These are phyloP conservation scores for Globisporangium ultimum DNA, from an alignment of 352 stramenopile genomes.

Conservation along the genomic window DNA sequence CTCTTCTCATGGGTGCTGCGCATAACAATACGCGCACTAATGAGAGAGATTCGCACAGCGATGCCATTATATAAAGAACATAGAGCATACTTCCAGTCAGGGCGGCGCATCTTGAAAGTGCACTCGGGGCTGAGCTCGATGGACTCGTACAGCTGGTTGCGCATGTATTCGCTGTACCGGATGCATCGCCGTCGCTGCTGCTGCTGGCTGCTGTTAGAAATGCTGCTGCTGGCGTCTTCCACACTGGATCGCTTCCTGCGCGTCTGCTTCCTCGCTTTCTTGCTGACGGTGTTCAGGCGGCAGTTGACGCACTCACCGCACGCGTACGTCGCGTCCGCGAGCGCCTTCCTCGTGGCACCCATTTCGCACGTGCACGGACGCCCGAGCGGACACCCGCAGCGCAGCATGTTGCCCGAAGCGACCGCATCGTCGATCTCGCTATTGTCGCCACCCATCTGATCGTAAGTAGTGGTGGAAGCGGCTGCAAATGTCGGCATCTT, in stretches of 20 bases:
- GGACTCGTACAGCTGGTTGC: conserved; percentile 33
- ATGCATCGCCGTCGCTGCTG: conserved; percentile 33
- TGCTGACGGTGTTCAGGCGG: conserved; percentile 36
- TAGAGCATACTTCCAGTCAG: conserved; percentile 47
- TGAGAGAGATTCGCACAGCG: neutral
- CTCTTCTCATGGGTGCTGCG: conserved; percentile 40
- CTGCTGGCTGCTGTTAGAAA: conserved; percentile 11
- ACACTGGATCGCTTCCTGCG: no score
- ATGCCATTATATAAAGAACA: neutral
- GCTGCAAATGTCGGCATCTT: no score
- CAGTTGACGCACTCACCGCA: conserved; percentile 65
- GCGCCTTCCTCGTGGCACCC: conserved; percentile 9
- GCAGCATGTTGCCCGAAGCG: no score
- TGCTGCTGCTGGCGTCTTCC: conserved; percentile 9
- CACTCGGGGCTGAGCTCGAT: conserved; percentile 36
- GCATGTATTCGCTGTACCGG: conserved; percentile 39
- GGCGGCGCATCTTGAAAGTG: conserved; percentile 52
- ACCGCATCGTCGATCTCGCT: no score
- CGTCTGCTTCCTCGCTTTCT: no score
- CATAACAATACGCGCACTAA: no score
- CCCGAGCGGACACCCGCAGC: conserved; percentile 55
- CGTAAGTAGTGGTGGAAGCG: no score
- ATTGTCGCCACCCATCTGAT: no score
- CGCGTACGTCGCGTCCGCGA: neutral
- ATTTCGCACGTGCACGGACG: conserved; percentile 65